Evolutionary conservation across 164 flowering plant species (phyloP).

Genomic region (Piper betle): DNA sequence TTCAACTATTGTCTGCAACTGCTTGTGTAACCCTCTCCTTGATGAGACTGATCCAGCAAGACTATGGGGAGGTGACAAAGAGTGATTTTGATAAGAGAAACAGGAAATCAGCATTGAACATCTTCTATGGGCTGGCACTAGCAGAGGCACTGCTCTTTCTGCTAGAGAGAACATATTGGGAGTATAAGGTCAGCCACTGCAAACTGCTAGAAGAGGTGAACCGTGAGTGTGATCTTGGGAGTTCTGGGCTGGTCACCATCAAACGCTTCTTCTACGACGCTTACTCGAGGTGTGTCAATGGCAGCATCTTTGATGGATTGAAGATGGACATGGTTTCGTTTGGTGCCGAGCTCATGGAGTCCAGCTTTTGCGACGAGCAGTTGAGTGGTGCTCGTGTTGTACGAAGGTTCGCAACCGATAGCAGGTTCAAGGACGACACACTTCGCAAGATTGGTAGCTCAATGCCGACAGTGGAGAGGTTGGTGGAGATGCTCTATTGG

Average conservation of each 20-base stretch:
- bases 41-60: constrained; percentile 49
- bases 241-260: constrained; percentile 45
- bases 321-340: constrained; percentile 85
- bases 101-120: constrained; percentile 51
- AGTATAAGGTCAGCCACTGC: constrained; percentile 46
- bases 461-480: constrained; percentile 52
- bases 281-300: constrained; percentile 63
- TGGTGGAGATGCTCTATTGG: constrained; percentile 95
- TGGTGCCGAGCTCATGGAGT: constrained; percentile 60
- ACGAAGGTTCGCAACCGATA: constrained; percentile 24
- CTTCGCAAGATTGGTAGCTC: constrained; percentile 70
- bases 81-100: constrained; percentile 65
- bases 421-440: constrained; percentile 50
- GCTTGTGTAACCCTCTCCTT: constrained; percentile 65
- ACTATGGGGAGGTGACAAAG: constrained; percentile 52
- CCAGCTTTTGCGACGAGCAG: constrained; percentile 71
- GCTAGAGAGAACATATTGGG: constrained; percentile 82
- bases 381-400: constrained; percentile 66
- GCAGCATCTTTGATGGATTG: constrained; percentile 89
- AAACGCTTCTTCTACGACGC: constrained; percentile 88
- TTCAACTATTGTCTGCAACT: constrained; percentile 71
- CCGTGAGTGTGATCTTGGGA: constrained; percentile 48
- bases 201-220: constrained; percentile 58
- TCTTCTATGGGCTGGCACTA: constrained; percentile 73
- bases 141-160: constrained; percentile 81